Percentiles rank a stretch among this genome's conserved stretches.
These are phyloP conservation scores for Lasiodiplodia citricola DNA, from an alignment of 2,329 filamentous ascomycete species.

Conservation along the genomic window DNA sequence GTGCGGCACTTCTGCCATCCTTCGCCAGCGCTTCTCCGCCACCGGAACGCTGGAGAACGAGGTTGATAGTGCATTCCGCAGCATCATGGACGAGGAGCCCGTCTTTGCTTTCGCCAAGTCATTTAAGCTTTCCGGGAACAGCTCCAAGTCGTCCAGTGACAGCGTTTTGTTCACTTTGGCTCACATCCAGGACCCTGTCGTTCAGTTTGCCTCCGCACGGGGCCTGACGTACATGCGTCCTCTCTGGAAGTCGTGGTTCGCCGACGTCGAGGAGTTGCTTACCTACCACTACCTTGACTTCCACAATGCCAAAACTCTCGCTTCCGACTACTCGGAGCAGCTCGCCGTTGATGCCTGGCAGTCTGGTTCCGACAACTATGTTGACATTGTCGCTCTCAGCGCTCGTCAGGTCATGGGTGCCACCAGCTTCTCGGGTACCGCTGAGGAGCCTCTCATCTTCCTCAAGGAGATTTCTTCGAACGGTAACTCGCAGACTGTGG, in stretches of 20 bases:
- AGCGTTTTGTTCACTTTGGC: conserved; percentile 76
- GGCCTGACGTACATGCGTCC: conserved; percentile 80
- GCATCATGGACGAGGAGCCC: conserved; percentile 77
- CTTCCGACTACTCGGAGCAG: conserved; percentile 74
- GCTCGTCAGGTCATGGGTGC: conserved; percentile 82
- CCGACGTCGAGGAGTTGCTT: conserved; percentile 66
- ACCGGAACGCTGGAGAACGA: conserved; percentile 69
- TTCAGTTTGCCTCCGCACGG: conserved; percentile 77
- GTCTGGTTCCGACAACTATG: conserved; percentile 76
- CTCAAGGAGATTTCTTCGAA: conserved; percentile 87
- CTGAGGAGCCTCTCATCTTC: conserved; percentile 74
- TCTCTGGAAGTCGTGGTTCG: conserved; percentile 79
- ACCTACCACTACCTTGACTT: conserved; percentile 80
- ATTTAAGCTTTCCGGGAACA: conserved; percentile 39
- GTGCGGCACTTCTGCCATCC: conserved; percentile 67
- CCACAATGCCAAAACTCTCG: conserved; percentile 64
- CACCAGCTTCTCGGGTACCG: conserved; percentile 74
- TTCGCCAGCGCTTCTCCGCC: conserved; percentile 73
- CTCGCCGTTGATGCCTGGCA: conserved; percentile 73
- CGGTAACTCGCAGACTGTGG: conserved; percentile 83
- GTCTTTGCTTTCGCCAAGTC: conserved; percentile 72
- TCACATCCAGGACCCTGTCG: conserved; percentile 77
- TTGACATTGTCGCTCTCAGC: conserved; percentile 77
- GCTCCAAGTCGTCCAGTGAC: conserved; percentile 29
- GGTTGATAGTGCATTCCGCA: conserved; percentile 69